Base-by-base conservation (phyloP, 2,329 filamentous ascomycete genomes). In the Fusarium heterosporum region DNA sequence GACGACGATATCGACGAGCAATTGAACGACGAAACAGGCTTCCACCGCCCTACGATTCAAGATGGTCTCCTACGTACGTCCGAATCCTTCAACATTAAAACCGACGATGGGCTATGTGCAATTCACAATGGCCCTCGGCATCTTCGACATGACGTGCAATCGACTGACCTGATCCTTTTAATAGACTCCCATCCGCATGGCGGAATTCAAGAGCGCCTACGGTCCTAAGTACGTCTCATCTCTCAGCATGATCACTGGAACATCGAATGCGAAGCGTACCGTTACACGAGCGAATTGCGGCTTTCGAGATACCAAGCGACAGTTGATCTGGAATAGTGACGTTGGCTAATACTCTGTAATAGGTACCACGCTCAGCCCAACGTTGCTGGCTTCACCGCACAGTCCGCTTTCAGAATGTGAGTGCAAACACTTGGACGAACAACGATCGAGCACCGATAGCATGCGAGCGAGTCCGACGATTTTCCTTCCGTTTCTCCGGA, bases 351-450 rank as follows among this genome's bases (percentile, higher is more conserved):
- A 55, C 57, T 38, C 22, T 28, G 58, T 39, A 60, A 53, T 50
- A 90, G 88, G 78, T 90, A 89, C 81, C 81, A 83, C 71, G 82
- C 81, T 78, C 84, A 88, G 77, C 80, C 84, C 49, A 83, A 89
- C 73, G 52, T 88, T 64, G 77, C 76, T 47, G 86, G 87, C 70
- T 81, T 82, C 76, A 87, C 86, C 38, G 29, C 79, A 38, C 81
- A 82, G 78, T 78, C 81, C 69, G 72, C 81, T 39, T 71, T 80
- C 61, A 76, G 79, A 77, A 72, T 86, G 87, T 90, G 83, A 84
- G 84, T 81, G 11, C 11, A 22, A 13, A 12, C 8, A 3, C 13
- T 17, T 10, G 11, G 13, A 26, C 16, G 19, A 42, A 25, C 34
- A 6, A 16, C 36, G 30, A 54, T 40, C 34, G 43, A 41, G 30